phyloP scores from a whole-genome alignment of 345 rosid species.

The Pistacia vera region DNA sequence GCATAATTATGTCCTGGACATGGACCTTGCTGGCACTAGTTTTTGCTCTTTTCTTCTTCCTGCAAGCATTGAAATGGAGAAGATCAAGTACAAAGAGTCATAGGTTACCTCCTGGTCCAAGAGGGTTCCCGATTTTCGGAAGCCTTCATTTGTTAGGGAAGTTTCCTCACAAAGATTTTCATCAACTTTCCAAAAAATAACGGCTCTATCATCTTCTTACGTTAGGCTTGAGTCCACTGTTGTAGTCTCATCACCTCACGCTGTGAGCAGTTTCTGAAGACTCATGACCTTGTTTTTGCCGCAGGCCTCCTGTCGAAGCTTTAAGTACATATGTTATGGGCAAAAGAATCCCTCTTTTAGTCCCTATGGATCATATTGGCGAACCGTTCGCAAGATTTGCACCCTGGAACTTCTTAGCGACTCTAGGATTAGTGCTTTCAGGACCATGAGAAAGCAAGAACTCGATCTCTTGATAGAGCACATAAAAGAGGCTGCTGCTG shows the following conservation, averaged over 20 bases:
- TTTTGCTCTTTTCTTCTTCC: background rate
- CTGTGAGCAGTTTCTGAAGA: slow-evolving; percentile 34
- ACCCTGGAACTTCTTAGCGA: slow-evolving; percentile 33
- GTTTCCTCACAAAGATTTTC: slow-evolving; percentile 34
- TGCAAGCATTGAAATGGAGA: background rate
- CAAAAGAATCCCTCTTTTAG: slow-evolving; percentile 16
- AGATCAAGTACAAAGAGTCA: background rate
- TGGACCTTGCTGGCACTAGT: background rate
- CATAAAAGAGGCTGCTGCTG: slow-evolving; percentile 15
- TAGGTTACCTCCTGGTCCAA: slow-evolving; percentile 43
- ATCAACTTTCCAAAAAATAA: too few species aligned
- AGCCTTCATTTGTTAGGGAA: slow-evolving; percentile 38
- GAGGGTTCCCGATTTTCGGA: slow-evolving; percentile 36
- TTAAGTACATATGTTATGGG: slow-evolving; percentile 17
- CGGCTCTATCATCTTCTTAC: too few species aligned
- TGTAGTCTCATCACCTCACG: too few species aligned
- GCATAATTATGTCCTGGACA: background rate
- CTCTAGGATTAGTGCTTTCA: slow-evolving; percentile 28
- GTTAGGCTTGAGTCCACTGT: too few species aligned
- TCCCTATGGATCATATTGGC: slow-evolving; percentile 38
- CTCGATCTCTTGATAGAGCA: slow-evolving; percentile 17
- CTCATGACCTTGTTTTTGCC: slow-evolving; percentile 32
- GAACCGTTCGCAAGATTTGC: slow-evolving; percentile 35
- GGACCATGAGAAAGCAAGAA: slow-evolving; percentile 32
- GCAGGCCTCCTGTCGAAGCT: too few species aligned